Conservation (phyloP, 331 rosid genomes). For the Quercus lobata region DNA sequence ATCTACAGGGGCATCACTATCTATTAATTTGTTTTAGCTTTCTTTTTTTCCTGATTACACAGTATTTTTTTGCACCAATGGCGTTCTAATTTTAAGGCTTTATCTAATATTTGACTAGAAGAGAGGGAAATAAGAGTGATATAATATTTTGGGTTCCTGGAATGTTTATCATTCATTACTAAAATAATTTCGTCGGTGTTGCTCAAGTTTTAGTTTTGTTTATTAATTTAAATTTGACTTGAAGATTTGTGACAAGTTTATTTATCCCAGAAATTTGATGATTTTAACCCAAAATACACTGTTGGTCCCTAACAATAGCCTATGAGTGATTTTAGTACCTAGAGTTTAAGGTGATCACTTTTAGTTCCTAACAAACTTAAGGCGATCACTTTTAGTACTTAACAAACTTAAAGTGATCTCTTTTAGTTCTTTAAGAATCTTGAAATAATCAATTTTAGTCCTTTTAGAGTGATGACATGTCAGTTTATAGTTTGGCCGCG, state of each 20-base stretch:
- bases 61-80: not conserved
- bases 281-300: not conserved
- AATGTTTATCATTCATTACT: not conserved
- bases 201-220: not conserved
- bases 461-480: no score
- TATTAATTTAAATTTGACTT: not conserved
- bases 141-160: not conserved
- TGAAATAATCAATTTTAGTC: no score
- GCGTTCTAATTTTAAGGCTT: not conserved
- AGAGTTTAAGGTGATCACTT: no score
- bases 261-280: not conserved
- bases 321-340: no score
- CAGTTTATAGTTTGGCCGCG: no score
- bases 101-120: not conserved
- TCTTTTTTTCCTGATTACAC: not conserved
- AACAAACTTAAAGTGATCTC: no score
- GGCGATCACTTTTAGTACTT: no score
- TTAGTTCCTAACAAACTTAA: no score
- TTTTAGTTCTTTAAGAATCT: no score
- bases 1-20: not conserved
- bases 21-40: not conserved
- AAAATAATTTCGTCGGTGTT: not conserved
- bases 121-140: no score
- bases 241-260: not conserved
- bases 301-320: no score